Conservation (phyloP, 2,329 filamentous ascomycete species). For the Aciculosporium take region DNA sequence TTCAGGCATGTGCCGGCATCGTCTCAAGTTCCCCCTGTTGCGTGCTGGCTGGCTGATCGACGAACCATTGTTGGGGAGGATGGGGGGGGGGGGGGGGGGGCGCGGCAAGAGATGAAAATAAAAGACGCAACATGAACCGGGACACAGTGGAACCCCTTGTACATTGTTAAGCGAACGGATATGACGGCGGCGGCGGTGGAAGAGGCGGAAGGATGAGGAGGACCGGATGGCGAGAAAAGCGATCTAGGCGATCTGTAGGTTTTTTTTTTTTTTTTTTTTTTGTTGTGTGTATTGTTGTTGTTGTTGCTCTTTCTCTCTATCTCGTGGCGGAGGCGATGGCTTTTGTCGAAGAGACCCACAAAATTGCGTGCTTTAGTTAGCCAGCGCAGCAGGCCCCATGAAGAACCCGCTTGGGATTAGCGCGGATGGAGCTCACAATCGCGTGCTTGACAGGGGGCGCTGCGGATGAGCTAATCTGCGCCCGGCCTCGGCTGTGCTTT, state of each 20-base stretch:
- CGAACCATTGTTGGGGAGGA: too few species aligned
- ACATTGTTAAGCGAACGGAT: too few species aligned
- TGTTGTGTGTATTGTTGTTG: too few species aligned
- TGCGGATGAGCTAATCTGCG: not conserved
- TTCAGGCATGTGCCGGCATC: not conserved
- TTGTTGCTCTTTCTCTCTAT: too few species aligned
- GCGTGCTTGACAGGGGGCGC: constrained; percentile 4
- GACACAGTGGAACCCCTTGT: too few species aligned
- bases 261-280: too few species aligned
- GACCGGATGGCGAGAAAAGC: too few species aligned
- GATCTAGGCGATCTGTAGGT: too few species aligned
- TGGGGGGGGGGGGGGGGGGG: too few species aligned
- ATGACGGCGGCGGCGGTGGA: too few species aligned
- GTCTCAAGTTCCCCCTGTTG: not conserved
- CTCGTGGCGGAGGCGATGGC: not conserved
- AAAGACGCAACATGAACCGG: too few species aligned
- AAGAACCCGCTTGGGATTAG: not conserved
- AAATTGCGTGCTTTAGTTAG: constrained; percentile 19
- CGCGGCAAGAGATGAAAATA: not conserved
- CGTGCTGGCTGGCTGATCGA: not conserved
- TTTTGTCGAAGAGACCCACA: constrained; percentile 13
- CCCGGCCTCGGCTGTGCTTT: not conserved
- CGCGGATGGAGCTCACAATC: not conserved
- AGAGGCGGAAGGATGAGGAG: not conserved
- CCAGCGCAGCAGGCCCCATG: not conserved